Evolutionary conservation across 176 grass and related monocot species (phyloP), one percentile per base, ranked within the genome.

Genomic region (Hordeum marinum): DNA sequence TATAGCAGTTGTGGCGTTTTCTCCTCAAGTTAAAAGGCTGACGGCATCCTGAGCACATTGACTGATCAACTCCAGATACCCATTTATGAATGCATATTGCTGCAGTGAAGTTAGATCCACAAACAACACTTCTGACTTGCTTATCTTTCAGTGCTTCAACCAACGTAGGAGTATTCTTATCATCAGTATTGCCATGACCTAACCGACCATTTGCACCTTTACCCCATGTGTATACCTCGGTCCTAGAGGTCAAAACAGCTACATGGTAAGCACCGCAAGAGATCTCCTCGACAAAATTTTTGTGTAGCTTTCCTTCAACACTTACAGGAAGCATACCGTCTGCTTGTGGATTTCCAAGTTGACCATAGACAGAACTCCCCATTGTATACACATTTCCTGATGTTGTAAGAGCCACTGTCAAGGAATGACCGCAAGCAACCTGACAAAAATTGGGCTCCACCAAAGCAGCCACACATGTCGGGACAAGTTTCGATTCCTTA

Each of bases 21-120:
- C 96, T 95, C 86, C 94, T 98, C 87, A 98, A 92, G 75, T 92
- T 98, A 82, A 98, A 98, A 72, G 96, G 89, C 81, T 95, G 86
- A 25, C 82, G 93, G 80, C 96, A 98, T 71, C 96, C 96, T 37
- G 96, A 98, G 86, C 96, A 98, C 91, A 98, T 96, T 14, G 96
- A 95, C 57, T 98, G 96, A 83, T 98, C 96, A 75, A 94, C 84
- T 83, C 96, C 91, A 81, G 93, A 98, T 63, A 96, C 91, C 93
- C 96, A 98, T 88, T 98, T 98, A 84, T 98, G 96, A 84, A 98
- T 98, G 90, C 93, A 98, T 82, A 98, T 90, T 68, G 93, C 96
- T 81, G 96, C 93, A 89, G 96, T 98, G 82, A 98, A 98, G 75
- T 94, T 98, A 75, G 80, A 89, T 85, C 96, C 96, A 89, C 96